phyloP scores from a whole-genome alignment of 1,139 yeast genomes.

The Groenewaldozyma sp. region DNA sequence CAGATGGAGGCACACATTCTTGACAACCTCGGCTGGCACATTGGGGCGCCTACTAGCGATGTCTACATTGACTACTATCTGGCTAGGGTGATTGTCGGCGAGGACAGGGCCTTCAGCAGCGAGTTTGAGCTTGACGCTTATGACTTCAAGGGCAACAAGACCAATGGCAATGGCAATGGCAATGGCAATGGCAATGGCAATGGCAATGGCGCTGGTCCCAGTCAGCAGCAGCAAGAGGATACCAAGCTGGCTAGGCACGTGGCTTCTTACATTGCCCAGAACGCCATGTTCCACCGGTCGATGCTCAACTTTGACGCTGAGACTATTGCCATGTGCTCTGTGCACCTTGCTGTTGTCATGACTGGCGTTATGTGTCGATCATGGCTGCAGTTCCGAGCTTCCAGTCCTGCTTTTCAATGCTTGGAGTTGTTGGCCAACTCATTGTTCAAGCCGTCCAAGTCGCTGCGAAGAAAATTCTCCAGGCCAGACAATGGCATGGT shows the following conservation, averaged over 20 bases:
- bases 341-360: constrained; percentile 42
- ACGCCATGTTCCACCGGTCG: constrained; percentile 56
- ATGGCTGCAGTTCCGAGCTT: neutral
- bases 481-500: constrained; percentile 19
- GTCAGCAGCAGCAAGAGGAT: constrained; percentile 12
- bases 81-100: constrained; percentile 12
- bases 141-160: neutral
- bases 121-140: neutral
- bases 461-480: constrained; percentile 25
- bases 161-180: constrained; percentile 14
- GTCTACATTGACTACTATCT: constrained; percentile 26
- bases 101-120: neutral
- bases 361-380: constrained; percentile 1
- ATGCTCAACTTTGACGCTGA: constrained; percentile 52
- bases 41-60: constrained; percentile 46
- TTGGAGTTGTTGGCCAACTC: constrained; percentile 19
- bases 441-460: constrained; percentile 20
- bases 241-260: constrained; percentile 36
- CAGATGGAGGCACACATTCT: constrained; percentile 94
- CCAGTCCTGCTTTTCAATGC: constrained; percentile 12
- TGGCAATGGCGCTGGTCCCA: constrained; percentile 16
- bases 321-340: constrained; percentile 58
- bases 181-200: constrained; percentile 16
- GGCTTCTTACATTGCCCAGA: constrained; percentile 62
- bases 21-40: constrained; percentile 73